Percentiles rank a stretch among this genome's conserved stretches.
Conservation (phyloP, 2,329 filamentous ascomycete genomes). For the Thelonectria blattea region DNA sequence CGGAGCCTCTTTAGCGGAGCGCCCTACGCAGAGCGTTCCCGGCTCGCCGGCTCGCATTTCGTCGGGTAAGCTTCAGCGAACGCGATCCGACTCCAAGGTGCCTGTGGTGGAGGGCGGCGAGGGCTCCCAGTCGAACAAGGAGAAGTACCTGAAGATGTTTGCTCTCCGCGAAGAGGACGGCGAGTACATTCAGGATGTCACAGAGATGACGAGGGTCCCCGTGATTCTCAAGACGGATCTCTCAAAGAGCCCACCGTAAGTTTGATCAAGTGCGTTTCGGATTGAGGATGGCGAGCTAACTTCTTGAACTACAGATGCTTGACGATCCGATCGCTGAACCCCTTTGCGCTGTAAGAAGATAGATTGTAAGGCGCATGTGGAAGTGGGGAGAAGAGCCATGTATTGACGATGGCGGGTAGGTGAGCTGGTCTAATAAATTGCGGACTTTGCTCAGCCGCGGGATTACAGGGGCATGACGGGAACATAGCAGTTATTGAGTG, state of each 20-base stretch:
- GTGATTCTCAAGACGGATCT: constrained; percentile 98
- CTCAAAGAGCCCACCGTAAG: constrained; percentile 98
- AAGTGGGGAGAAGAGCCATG: constrained; percentile 19
- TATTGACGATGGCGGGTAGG: constrained; percentile 5
- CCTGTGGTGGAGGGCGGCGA: constrained; percentile 76
- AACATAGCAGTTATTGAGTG: constrained; percentile 3
- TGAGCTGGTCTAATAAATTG: constrained; percentile 6
- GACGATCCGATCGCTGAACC: constrained; percentile 84
- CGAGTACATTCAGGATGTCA: constrained; percentile 97
- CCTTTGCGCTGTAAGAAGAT: constrained; percentile 65
- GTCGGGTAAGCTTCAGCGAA: constrained; percentile 78
- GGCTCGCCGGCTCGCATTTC: constrained; percentile 84
- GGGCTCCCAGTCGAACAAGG: constrained; percentile 85
- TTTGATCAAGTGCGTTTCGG: constrained; percentile 43
- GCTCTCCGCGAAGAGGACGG: constrained; percentile 88
- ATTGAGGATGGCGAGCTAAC: too few species aligned
- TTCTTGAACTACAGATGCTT: constrained; percentile 63
- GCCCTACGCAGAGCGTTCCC: constrained; percentile 93
- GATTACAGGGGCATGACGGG: constrained; percentile 18
- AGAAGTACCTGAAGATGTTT: constrained; percentile 94
- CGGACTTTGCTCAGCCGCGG: constrained; percentile 1
- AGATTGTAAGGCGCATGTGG: constrained; percentile 20
- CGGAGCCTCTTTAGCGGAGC: constrained; percentile 86
- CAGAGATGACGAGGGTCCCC: constrained; percentile 96
- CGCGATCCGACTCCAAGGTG: constrained; percentile 93